phyloP scores from a whole-genome alignment of 176 grass and related monocot species.

The Phragmites australis region DNA sequence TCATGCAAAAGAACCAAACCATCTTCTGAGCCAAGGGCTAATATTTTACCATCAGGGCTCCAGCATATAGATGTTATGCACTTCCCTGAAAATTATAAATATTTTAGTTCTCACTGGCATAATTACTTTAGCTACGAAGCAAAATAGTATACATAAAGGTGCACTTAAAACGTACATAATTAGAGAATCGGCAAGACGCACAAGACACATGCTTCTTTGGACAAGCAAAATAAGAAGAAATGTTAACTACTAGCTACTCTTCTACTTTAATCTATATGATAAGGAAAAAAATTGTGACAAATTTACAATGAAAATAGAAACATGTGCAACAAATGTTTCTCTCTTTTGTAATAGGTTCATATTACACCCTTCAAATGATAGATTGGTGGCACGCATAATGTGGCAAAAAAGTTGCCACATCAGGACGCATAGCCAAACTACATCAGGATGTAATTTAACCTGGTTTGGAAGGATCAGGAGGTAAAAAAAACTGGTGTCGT shows the following conservation, averaged over 20 bases:
- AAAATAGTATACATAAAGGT: background rate
- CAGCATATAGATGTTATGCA: constrained; percentile 90
- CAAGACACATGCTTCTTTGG: background rate
- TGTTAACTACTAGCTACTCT: background rate
- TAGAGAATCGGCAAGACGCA: background rate
- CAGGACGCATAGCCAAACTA: background rate
- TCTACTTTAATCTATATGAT: background rate
- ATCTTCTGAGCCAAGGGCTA: constrained; percentile 87
- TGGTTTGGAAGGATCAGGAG: background rate
- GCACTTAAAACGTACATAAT: background rate
- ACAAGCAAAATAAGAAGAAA: background rate
- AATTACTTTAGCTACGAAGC: background rate
- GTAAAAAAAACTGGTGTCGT: background rate
- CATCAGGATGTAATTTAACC: background rate
- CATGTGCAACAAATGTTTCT: background rate
- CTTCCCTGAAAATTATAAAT: constrained; percentile 58
- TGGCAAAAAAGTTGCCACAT: background rate
- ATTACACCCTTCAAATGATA: background rate
- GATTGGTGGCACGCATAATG: background rate
- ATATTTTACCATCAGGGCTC: constrained; percentile 93
- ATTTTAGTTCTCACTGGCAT: constrained; percentile 3
- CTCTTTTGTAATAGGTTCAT: background rate
- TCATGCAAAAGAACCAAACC: constrained; percentile 89
- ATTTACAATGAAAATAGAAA: background rate
- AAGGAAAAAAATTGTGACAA: too few relatives aligned